Evolutionary conservation across 2,329 filamentous ascomycete species (phyloP).

Genomic region (Aspergillus proliferans): DNA sequence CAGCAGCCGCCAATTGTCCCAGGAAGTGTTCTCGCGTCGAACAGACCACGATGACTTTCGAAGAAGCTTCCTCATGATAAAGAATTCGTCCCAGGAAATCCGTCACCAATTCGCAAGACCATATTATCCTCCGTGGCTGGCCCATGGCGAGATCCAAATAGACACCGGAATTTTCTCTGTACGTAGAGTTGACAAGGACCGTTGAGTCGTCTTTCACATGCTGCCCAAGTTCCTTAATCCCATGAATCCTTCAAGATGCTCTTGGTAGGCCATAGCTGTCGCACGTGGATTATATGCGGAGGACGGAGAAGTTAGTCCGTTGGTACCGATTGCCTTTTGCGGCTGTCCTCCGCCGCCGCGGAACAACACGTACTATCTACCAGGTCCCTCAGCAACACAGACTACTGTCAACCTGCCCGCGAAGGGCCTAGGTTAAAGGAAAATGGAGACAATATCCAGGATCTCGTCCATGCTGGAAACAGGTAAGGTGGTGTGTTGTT

Average conservation of each 20-base stretch:
- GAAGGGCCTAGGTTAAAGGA: conserved; percentile 15
- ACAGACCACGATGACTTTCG: conserved; percentile 67
- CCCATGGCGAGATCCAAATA: conserved; percentile 8
- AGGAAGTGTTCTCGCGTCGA: conserved; percentile 61
- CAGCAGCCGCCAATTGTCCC: conserved; percentile 48
- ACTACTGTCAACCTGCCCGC: background rate
- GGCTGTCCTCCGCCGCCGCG: too few relatives aligned
- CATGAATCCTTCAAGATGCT: too few relatives aligned
- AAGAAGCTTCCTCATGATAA: conserved; percentile 43
- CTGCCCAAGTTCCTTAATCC: too few relatives aligned
- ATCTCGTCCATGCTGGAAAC: conserved; percentile 93
- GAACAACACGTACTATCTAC: too few relatives aligned
- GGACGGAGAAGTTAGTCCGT: too few relatives aligned
- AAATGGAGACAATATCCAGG: conserved; percentile 92
- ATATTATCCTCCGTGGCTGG: conserved; percentile 16
- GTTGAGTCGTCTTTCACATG: too few relatives aligned
- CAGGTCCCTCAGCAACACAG: too few relatives aligned
- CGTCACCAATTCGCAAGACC: conserved; percentile 47
- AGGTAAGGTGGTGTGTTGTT: conserved; percentile 52
- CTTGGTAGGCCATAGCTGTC: too few relatives aligned
- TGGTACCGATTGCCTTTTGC: too few relatives aligned
- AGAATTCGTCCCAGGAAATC: conserved; percentile 61
- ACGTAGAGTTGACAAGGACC: too few relatives aligned
- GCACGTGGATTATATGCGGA: too few relatives aligned
- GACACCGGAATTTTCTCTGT: too few relatives aligned